phyloP scores from a whole-genome alignment of 768 basidiomycete species.

The Grammothele lineata region DNA sequence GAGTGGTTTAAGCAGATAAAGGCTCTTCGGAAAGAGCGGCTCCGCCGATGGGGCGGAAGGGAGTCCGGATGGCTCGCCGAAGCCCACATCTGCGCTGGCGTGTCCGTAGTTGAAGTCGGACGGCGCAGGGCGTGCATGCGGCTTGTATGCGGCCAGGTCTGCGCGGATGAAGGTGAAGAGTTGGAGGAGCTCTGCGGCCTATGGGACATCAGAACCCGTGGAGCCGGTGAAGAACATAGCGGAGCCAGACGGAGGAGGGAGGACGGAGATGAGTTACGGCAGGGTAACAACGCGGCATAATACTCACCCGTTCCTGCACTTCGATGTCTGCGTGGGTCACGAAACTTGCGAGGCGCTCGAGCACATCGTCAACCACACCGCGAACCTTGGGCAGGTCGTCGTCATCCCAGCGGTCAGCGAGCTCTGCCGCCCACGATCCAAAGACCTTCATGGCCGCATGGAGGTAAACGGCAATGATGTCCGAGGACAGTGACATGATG shows the following conservation, averaged over 20 bases:
- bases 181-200: slow-evolving; percentile 82
- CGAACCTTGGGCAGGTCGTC: slow-evolving; percentile 65
- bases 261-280: neutral
- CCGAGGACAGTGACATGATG: slow-evolving; percentile 51
- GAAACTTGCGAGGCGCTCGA: slow-evolving; percentile 56
- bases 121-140: slow-evolving; percentile 23
- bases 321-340: slow-evolving; percentile 68
- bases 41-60: slow-evolving; percentile 21
- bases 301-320: slow-evolving; percentile 84
- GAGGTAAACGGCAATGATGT: slow-evolving; percentile 74
- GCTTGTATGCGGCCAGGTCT: slow-evolving; percentile 57
- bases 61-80: slow-evolving; percentile 28
- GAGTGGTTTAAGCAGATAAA: slow-evolving; percentile 81
- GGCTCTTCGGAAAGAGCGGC: slow-evolving; percentile 79
- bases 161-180: slow-evolving; percentile 73
- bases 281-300: neutral
- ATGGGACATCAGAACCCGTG: neutral
- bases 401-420: slow-evolving; percentile 74
- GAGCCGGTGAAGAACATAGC: neutral
- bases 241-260: too few relatives aligned
- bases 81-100: slow-evolving; percentile 29
- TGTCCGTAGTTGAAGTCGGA: slow-evolving; percentile 29
- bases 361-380: slow-evolving; percentile 56
- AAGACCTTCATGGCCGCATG: slow-evolving; percentile 85
- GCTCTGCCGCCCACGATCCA: slow-evolving; percentile 74